These are phyloP conservation scores for Hyparrhenia diplandra DNA, from an alignment of 176 grass and related monocot species.

Conservation along the genomic window DNA sequence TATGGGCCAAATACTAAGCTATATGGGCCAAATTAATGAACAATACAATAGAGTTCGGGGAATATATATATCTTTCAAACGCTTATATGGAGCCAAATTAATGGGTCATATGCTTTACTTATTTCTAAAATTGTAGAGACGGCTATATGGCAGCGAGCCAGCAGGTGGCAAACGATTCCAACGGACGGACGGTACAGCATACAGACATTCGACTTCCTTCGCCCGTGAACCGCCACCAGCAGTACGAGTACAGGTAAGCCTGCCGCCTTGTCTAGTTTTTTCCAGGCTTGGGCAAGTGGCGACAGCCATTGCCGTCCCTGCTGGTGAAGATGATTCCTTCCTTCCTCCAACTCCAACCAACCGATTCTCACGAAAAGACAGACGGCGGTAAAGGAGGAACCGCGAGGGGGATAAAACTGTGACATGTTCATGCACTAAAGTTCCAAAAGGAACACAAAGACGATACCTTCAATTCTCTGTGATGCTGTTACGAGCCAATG, in stretches of 20 bases:
- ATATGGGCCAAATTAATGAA: too few relatives aligned
- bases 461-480: slow-evolving; percentile 37
- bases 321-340: slow-evolving; percentile 16
- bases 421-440: slow-evolving; percentile 37
- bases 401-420: slow-evolving; percentile 7
- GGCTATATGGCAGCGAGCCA: too few relatives aligned
- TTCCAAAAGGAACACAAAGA: slow-evolving; percentile 22
- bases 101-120: too few relatives aligned
- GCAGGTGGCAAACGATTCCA: not conserved
- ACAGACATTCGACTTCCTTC: not conserved
- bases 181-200: not conserved
- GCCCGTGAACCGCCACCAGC: slow-evolving; percentile 24
- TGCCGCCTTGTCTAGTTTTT: not conserved
- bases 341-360: too few relatives aligned
- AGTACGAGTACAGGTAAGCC: slow-evolving; percentile 21
- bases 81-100: not conserved
- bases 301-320: not conserved
- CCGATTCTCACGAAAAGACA: slow-evolving; percentile 48
- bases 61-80: too few relatives aligned
- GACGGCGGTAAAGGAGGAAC: slow-evolving; percentile 17
- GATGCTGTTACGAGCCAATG: slow-evolving; percentile 27
- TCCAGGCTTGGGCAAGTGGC: slow-evolving; percentile 16
- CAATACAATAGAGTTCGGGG: too few relatives aligned
- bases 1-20: too few relatives aligned
- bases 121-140: too few relatives aligned